Conservation (phyloP, 805 yeast genomes). For the Candida railenensis region DNA sequence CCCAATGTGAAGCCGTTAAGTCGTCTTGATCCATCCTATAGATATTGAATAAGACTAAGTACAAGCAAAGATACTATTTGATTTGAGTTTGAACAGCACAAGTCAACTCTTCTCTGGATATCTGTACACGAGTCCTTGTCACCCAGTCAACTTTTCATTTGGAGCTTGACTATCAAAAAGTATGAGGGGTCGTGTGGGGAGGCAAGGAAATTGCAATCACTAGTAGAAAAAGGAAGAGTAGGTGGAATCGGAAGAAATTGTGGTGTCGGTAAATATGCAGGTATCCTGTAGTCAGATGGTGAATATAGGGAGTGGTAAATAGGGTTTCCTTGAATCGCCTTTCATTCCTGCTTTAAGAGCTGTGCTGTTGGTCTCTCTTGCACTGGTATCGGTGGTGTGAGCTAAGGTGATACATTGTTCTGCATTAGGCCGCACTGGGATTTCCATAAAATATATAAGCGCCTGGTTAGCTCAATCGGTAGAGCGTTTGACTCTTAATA, state of each 20-base stretch:
- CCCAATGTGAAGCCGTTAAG: conserved; percentile 60
- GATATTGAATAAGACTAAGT: background rate
- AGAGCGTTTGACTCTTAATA: conserved; percentile 26
- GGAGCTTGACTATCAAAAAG: background rate
- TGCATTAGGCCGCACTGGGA: too few species aligned
- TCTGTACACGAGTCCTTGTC: too few species aligned
- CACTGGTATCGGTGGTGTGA: too few species aligned
- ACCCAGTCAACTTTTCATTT: background rate
- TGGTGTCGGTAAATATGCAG: too few species aligned
- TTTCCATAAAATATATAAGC: background rate
- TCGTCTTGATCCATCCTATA: conserved; percentile 45
- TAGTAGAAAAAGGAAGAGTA: too few species aligned
- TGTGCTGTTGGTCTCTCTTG: too few species aligned
- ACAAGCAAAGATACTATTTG: background rate
- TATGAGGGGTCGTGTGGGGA: background rate
- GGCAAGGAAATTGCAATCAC: background rate
- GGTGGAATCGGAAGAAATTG: too few species aligned
- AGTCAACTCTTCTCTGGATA: background rate
- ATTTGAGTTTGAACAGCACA: background rate
- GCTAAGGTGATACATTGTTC: too few species aligned
- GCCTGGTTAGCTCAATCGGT: conserved; percentile 16
- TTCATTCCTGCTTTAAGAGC: too few species aligned
- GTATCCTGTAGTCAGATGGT: too few species aligned
- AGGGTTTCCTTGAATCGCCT: too few species aligned
- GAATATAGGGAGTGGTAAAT: too few species aligned